phyloP scores from a whole-genome alignment of 164 flowering plant species.

The Vitis rupestris region DNA sequence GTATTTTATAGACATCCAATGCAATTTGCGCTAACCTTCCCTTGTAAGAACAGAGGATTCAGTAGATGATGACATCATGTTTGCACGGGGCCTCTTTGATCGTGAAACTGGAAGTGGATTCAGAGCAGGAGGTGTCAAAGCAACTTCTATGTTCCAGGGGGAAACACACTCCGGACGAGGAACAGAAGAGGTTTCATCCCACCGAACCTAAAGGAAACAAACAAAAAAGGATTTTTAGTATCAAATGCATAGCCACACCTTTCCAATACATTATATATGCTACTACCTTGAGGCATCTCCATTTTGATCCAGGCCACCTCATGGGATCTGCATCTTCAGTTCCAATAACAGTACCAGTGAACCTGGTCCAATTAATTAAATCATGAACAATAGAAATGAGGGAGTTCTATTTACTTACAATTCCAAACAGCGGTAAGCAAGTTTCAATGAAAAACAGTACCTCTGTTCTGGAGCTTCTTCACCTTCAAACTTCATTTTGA shows the following conservation, averaged over 20 bases:
- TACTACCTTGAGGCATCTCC: conserved; percentile 95
- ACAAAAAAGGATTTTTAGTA: conserved; percentile 9
- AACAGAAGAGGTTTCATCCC: conserved; percentile 85
- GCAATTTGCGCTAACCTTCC: conserved; percentile 50
- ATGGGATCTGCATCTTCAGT: conserved; percentile 74
- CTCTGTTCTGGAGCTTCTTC: conserved; percentile 99
- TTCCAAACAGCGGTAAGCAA: too few species aligned
- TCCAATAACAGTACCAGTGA: conserved; percentile 90
- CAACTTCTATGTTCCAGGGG: conserved; percentile 96
- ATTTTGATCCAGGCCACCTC: conserved; percentile 79
- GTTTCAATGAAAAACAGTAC: conserved; percentile 27
- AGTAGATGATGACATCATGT: conserved; percentile 54
- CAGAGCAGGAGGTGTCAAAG: conserved; percentile 68
- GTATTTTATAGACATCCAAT: too few species aligned
- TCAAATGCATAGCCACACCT: background rate
- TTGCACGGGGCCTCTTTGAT: conserved; percentile 74
- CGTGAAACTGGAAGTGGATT: conserved; percentile 71
- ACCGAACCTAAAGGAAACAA: conserved; percentile 59
- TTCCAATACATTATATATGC: too few species aligned
- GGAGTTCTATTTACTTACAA: background rate
- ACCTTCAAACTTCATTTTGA: conserved; percentile 98
- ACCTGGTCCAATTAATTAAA: conserved; percentile 33
- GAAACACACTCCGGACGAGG: conserved; percentile 96
- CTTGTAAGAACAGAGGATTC: conserved; percentile 73
- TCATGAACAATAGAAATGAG: too few species aligned